phyloP scores from a whole-genome alignment of 192 early-diverging fungal species.

The Podila minutissima region DNA sequence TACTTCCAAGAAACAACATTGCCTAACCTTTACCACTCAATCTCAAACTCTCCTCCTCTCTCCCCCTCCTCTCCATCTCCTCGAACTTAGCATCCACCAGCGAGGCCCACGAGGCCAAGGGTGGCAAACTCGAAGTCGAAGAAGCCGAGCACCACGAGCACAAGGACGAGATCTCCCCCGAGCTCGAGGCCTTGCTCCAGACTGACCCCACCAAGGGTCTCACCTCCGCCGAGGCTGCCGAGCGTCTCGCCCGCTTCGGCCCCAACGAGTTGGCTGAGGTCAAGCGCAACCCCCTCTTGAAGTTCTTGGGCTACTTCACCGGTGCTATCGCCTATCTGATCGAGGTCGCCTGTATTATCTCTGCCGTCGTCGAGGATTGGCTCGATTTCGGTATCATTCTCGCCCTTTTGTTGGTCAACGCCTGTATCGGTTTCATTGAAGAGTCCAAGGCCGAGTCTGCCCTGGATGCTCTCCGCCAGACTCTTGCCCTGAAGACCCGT shows the following conservation, averaged over 20 bases:
- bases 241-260: conserved; percentile 80
- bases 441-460: conserved; percentile 95
- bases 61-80: no score
- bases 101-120: conserved; percentile 11
- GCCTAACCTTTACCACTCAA: no score
- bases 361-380: conserved; percentile 72
- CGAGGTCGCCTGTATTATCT: conserved; percentile 87
- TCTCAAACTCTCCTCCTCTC: no score
- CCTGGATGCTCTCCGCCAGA: conserved; percentile 94
- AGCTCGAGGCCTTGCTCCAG: conserved; percentile 84
- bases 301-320: conserved; percentile 88
- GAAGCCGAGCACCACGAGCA: conserved; percentile 81
- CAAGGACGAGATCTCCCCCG: conserved; percentile 80
- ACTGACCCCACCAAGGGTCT: conserved; percentile 85
- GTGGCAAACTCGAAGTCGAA: conserved; percentile 64
- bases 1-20: no score
- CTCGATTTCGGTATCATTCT: conserved; percentile 88
- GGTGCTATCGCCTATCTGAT: conserved; percentile 93
- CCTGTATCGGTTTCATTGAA: conserved; percentile 92
- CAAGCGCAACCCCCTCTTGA: conserved; percentile 85
- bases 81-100: no score
- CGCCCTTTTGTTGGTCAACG: conserved; percentile 84
- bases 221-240: conserved; percentile 74
- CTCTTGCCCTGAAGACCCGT: conserved; percentile 87
- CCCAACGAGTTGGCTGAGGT: conserved; percentile 84